Conservation (phyloP, 768 basidiomycete genomes). For the Kwoniella botswanensis region DNA sequence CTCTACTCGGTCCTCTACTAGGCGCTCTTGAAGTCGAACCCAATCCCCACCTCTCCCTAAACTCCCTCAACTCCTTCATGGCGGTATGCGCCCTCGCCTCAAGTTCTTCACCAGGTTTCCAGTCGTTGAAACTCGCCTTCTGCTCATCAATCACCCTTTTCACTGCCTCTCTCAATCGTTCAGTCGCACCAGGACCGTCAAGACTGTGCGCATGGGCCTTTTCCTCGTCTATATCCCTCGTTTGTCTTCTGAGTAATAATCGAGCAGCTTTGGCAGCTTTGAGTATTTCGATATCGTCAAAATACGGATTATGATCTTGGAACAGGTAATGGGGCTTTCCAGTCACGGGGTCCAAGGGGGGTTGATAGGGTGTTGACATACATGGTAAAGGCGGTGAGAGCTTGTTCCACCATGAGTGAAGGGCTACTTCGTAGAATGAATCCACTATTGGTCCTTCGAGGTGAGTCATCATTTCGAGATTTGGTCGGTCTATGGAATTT, state of each 20-base stretch:
- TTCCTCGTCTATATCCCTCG: constrained; percentile 48
- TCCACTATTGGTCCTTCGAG: constrained; percentile 75
- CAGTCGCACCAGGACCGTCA: constrained; percentile 29
- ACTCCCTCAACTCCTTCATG: constrained; percentile 50
- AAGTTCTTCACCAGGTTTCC: constrained; percentile 52
- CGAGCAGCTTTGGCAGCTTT: constrained; percentile 61
- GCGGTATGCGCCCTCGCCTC: constrained; percentile 42
- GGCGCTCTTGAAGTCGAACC: constrained; percentile 29
- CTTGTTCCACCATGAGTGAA: constrained; percentile 66
- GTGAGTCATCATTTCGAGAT: constrained; percentile 68
- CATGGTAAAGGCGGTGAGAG: constrained; percentile 53
- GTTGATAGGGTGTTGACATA: constrained; percentile 50
- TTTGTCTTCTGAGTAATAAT: constrained; percentile 55
- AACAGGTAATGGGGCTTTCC: constrained; percentile 60
- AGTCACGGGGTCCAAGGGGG: constrained; percentile 42
- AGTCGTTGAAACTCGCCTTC: constrained; percentile 41
- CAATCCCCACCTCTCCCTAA: constrained; percentile 41
- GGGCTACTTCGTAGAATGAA: constrained; percentile 71
- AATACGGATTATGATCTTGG: constrained; percentile 60
- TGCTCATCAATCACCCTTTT: constrained; percentile 50
- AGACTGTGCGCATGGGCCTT: constrained; percentile 22
- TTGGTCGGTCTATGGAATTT: constrained; percentile 56
- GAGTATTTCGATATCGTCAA: constrained; percentile 60
- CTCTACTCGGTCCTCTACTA: constrained; percentile 50
- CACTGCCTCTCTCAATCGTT: constrained; percentile 50